Evolutionary conservation across 1,139 yeast species (phyloP).

Genomic region (Yamadazyma friedrichii): DNA sequence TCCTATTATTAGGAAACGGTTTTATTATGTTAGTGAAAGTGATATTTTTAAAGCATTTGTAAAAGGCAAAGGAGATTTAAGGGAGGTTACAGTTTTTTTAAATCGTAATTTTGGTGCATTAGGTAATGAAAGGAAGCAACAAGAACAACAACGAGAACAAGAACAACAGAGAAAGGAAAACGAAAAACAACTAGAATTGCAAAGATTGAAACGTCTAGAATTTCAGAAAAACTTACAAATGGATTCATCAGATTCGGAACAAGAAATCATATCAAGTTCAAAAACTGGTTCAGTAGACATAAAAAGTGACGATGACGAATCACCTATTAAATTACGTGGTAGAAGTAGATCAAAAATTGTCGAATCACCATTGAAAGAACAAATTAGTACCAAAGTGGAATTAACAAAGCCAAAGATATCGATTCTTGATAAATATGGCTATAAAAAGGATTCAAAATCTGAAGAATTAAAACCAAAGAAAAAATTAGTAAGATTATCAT

Average conservation of each 20-base stretch:
- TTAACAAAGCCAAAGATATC: conserved; percentile 52
- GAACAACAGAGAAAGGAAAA: conserved; percentile 1
- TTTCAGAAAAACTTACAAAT: conserved; percentile 6
- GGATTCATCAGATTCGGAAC: neutral
- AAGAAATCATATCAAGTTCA: neutral
- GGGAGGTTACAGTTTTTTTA: conserved; percentile 53
- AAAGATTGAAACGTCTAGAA: conserved; percentile 5
- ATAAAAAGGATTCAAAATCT: conserved; percentile 16
- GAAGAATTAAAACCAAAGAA: conserved; percentile 19
- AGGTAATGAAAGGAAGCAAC: conserved; percentile 22
- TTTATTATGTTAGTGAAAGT: conserved; percentile 45
- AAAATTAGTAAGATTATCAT: conserved; percentile 37
- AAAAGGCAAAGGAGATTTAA: conserved; percentile 55
- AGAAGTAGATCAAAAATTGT: conserved; percentile 26
- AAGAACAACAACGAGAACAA: conserved; percentile 17
- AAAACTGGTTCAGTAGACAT: neutral
- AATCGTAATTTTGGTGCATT: conserved; percentile 28
- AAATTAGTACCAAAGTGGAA: conserved; percentile 51
- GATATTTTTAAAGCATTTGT: conserved; percentile 62
- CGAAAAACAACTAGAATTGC: neutral
- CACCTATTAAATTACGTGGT: conserved; percentile 36
- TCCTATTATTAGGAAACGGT: conserved; percentile 48
- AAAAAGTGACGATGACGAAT: conserved; percentile 15
- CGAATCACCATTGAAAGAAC: conserved; percentile 19
- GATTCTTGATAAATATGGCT: conserved; percentile 51